Percentiles rank a stretch among this genome's conserved stretches.
Evolutionary conservation across 495 filamentous ascomycete species (phyloP).

Genomic region (Aspergillus kassunensis): DNA sequence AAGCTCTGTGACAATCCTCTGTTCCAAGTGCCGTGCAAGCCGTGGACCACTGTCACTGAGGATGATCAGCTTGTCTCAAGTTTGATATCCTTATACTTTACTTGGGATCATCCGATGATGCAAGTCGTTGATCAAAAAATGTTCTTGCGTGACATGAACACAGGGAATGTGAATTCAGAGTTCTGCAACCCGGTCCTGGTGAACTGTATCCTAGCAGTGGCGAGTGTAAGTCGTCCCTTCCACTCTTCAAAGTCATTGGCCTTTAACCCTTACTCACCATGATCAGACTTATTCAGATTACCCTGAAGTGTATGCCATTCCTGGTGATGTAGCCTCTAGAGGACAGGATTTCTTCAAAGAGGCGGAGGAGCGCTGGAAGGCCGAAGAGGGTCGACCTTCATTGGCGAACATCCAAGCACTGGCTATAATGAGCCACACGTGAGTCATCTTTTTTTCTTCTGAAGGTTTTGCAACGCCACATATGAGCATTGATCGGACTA

Average conservation of each 20-base stretch:
- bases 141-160: conserved; percentile 33
- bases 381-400: conserved; percentile 29
- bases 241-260: not conserved
- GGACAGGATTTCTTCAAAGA: conserved; percentile 32
- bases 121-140: conserved; percentile 34
- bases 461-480: not conserved
- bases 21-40: conserved; percentile 29
- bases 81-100: conserved; percentile 27
- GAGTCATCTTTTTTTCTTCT: conserved; percentile 19
- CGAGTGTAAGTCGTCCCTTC: conserved; percentile 29
- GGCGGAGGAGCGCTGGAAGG: conserved; percentile 33
- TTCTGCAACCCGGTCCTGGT: conserved; percentile 38
- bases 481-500: not conserved
- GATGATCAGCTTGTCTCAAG: conserved; percentile 26
- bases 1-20: conserved; percentile 36
- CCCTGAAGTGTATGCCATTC: conserved; percentile 38
- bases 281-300: conserved; percentile 44
- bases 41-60: conserved; percentile 23
- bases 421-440: conserved; percentile 34
- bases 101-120: conserved; percentile 39
- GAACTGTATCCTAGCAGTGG: conserved; percentile 39
- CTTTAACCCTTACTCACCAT: conserved; percentile 6
- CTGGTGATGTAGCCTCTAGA: conserved; percentile 25
- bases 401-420: conserved; percentile 37
- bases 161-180: conserved; percentile 19